These are phyloP conservation scores for Umbelopsis ramanniana DNA, from an alignment of 192 early-diverging fungal genomes.

Conservation along the genomic window DNA sequence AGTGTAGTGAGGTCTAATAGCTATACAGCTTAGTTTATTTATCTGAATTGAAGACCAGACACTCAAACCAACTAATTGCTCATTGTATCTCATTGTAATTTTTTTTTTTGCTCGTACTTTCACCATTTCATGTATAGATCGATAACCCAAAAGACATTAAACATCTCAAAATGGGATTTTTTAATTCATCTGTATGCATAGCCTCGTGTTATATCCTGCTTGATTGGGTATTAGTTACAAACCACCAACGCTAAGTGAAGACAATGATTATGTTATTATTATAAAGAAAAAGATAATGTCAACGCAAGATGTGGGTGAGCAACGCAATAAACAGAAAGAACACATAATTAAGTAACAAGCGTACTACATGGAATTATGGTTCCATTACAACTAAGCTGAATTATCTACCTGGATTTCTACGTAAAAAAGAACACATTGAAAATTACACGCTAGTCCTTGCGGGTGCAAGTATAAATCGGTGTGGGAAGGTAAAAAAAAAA, in stretches of 20 bases:
- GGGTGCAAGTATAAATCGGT: background rate
- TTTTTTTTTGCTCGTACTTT: background rate
- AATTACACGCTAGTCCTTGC: background rate
- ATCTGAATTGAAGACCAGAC: background rate
- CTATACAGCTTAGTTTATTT: constrained; percentile 11
- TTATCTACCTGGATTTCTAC: background rate
- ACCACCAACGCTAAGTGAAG: too few species aligned
- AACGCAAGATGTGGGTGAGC: background rate
- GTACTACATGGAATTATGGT: background rate
- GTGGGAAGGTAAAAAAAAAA: background rate
- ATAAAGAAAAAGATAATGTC: too few species aligned
- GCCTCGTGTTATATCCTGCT: too few species aligned
- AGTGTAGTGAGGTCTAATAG: constrained; percentile 11
- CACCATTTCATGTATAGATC: background rate
- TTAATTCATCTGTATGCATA: too few species aligned
- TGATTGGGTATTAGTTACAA: too few species aligned
- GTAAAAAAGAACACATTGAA: background rate
- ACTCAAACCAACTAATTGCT: background rate
- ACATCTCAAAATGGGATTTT: too few species aligned
- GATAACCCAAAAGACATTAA: too few species aligned
- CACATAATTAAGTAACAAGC: background rate
- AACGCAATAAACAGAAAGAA: background rate
- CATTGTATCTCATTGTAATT: background rate
- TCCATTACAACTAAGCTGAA: background rate
- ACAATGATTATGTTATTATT: too few species aligned